phyloP scores from a whole-genome alignment of 495 filamentous ascomycete genomes.

The Talaromyces adpressus region DNA sequence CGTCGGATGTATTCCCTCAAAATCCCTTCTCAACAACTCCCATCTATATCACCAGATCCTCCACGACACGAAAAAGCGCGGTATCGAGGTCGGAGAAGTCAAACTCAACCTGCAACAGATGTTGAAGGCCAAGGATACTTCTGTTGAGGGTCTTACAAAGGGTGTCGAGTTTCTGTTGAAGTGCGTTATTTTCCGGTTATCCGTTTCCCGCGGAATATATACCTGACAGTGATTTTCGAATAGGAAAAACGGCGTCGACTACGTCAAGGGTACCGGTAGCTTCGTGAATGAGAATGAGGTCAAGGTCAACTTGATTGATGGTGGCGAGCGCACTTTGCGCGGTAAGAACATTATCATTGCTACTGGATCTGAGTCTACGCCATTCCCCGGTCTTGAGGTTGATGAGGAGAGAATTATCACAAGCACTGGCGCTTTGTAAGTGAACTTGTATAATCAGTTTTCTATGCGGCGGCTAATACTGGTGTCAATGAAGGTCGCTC shows the following conservation, averaged over 20 bases:
- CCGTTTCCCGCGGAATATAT: not conserved
- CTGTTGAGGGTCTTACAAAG: conserved; percentile 86
- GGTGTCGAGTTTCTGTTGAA: conserved; percentile 96
- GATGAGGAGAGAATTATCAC: conserved; percentile 97
- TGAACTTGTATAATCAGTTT: not conserved
- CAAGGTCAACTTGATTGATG: conserved; percentile 81
- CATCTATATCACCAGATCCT: conserved; percentile 96
- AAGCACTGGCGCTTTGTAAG: conserved; percentile 81
- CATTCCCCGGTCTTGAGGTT: conserved; percentile 91
- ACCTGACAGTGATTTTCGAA: not conserved
- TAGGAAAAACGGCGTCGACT: conserved; percentile 89
- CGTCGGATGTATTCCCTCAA: conserved; percentile 98
- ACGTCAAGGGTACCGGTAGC: conserved; percentile 84
- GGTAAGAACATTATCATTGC: conserved; percentile 98
- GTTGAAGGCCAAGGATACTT: conserved; percentile 96
- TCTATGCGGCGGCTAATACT: not conserved
- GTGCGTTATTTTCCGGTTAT: conserved; percentile 15
- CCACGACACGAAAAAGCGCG: conserved; percentile 94
- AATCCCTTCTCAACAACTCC: conserved; percentile 99
- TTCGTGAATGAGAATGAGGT: conserved; percentile 88
- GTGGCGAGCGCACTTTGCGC: conserved; percentile 74
- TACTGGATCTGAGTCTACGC: conserved; percentile 88
- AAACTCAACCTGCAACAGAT: conserved; percentile 90
- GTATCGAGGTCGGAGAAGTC: conserved; percentile 93
- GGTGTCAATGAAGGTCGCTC: conserved; percentile 35